A percentile compares a stretch with the other conserved stretches of the same genome.
Conservation (phyloP, 2,329 filamentous ascomycete genomes). For the Arthrinium phaeospermum region DNA sequence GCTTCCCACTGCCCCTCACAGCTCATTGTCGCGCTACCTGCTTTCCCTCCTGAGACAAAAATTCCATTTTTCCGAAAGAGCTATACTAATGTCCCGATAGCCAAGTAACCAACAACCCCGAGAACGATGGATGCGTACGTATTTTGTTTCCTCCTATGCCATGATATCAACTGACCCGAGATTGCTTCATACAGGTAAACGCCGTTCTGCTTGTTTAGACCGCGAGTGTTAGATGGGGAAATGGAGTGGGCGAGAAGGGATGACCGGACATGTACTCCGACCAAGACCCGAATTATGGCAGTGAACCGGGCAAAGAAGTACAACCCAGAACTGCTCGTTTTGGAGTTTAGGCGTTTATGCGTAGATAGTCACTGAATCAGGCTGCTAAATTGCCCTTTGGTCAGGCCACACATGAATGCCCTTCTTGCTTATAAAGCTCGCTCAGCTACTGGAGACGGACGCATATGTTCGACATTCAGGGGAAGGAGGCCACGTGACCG, state of each 20-base stretch:
- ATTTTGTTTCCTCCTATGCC: neutral
- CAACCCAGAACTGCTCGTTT: neutral
- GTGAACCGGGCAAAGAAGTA: neutral
- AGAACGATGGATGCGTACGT: slow-evolving; percentile 13
- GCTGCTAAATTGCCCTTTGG: neutral
- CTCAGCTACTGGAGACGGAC: no score
- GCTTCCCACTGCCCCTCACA: no score
- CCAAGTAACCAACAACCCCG: slow-evolving; percentile 49
- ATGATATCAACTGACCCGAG: neutral
- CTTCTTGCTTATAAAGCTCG: neutral
- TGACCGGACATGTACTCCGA: no score
- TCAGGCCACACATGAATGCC: neutral
- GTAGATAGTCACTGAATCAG: neutral
- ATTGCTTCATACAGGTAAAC: neutral
- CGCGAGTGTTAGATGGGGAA: neutral
- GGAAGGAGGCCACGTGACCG: no score
- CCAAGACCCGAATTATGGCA: neutral
- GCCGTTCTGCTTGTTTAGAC: no score
- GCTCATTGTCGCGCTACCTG: no score
- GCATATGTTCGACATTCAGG: no score
- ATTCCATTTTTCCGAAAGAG: no score
- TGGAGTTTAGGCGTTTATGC: neutral
- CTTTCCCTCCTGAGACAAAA: no score
- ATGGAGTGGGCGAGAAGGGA: neutral
- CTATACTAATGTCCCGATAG: no score